Percentiles rank a stretch among this genome's conserved stretches.
Evolutionary conservation across 805 yeast species (phyloP).

Genomic region (Metschnikowia corniflorae): DNA sequence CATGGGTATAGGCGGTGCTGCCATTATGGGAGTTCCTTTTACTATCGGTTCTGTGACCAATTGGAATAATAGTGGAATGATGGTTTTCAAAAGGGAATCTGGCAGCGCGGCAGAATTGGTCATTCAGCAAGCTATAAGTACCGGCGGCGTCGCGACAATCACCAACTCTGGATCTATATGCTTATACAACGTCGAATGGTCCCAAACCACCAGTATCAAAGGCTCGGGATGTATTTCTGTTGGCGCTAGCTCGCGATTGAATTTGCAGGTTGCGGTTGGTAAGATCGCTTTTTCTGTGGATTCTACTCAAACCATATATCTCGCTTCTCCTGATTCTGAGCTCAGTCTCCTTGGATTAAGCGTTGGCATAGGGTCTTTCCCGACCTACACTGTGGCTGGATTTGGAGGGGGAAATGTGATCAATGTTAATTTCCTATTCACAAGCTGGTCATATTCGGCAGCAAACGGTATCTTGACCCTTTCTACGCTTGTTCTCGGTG

Average conservation of each 20-base stretch:
- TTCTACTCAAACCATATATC: slow-evolving; percentile 4
- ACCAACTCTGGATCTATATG: slow-evolving; percentile 28
- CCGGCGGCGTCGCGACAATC: slow-evolving; percentile 9
- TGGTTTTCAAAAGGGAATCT: slow-evolving; percentile 5
- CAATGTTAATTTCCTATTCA: slow-evolving; percentile 3
- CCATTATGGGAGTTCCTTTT: slow-evolving; percentile 4
- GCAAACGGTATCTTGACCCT: slow-evolving; percentile 10
- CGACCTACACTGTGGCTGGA: slow-evolving; percentile 9
- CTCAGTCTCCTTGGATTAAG: slow-evolving; percentile 6
- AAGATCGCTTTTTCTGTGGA: slow-evolving; percentile 1
- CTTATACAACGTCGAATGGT: slow-evolving; percentile 21
- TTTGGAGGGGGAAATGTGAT: slow-evolving; percentile 13
- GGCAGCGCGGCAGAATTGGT: neutral
- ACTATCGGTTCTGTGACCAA: slow-evolving; percentile 1
- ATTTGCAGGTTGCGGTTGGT: slow-evolving; percentile 5
- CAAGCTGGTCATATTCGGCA: slow-evolving; percentile 5
- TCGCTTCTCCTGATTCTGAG: slow-evolving; percentile 1
- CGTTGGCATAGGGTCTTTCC: neutral
- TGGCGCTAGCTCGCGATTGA: neutral
- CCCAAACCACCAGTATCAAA: slow-evolving; percentile 19
- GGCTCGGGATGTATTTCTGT: slow-evolving; percentile 26
- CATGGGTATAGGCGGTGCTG: slow-evolving; percentile 20
- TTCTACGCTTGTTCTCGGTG: neutral
- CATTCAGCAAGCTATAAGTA: neutral
- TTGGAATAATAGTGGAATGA: slow-evolving; percentile 10